A percentile compares a stretch with the other conserved stretches of the same genome.
Conservation (phyloP, 164 flowering plant species). For the Taxillus chinensis region DNA sequence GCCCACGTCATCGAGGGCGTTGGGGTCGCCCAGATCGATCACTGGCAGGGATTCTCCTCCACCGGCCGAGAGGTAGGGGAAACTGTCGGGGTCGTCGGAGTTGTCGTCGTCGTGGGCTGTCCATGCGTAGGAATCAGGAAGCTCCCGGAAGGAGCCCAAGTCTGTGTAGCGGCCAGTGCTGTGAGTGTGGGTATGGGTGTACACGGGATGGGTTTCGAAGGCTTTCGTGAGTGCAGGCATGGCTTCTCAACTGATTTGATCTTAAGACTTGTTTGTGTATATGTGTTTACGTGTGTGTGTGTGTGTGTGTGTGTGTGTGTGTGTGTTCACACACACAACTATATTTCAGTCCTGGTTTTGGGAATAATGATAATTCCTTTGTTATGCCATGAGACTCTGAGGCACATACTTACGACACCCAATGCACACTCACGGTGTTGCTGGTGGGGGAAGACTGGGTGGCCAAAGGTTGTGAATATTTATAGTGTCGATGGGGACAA, state of each 20-base stretch:
- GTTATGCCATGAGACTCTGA: background rate
- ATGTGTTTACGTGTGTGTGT: too few relatives aligned
- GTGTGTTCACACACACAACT: too few relatives aligned
- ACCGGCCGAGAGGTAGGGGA: conserved; percentile 5
- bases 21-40: conserved; percentile 41
- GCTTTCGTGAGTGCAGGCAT: conserved; percentile 58
- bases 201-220: conserved; percentile 30
- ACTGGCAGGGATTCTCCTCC: conserved; percentile 35
- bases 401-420: background rate
- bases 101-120: conserved; percentile 14
- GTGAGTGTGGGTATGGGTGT: conserved; percentile 5
- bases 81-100: background rate
- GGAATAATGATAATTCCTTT: too few relatives aligned
- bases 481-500: too few relatives aligned
- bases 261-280: too few relatives aligned
- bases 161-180: conserved; percentile 27
- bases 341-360: too few relatives aligned
- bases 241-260: background rate
- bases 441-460: background rate
- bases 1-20: conserved; percentile 38
- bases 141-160: conserved; percentile 39
- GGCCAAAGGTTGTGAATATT: too few relatives aligned
- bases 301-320: too few relatives aligned
- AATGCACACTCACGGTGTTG: background rate
- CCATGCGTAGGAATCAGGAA: conserved; percentile 75